Evolutionary conservation across 169 alveolate species (phyloP).

Genomic region (Cytauxzoon felis): DNA sequence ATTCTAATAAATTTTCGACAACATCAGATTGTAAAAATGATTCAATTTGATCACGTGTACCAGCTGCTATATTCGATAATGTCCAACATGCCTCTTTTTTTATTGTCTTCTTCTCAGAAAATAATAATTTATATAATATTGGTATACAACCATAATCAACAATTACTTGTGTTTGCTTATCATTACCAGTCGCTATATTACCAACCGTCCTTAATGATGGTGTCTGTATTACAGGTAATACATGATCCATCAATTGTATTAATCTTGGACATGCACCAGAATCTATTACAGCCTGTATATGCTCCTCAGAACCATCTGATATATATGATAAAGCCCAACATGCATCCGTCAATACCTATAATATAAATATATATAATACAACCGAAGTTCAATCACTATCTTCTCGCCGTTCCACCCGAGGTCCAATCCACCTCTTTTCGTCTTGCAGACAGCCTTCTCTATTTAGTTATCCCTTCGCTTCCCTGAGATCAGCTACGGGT

Average conservation of each 20-base stretch:
- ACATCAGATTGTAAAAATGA: constrained; percentile 80
- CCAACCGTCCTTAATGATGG: constrained; percentile 97
- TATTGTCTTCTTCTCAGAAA: constrained; percentile 84
- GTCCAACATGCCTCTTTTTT: constrained; percentile 98
- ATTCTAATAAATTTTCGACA: constrained; percentile 79
- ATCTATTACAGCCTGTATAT: constrained; percentile 84
- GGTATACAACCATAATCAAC: constrained; percentile 88
- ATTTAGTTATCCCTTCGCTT: too few species aligned
- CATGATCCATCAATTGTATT: constrained; percentile 85
- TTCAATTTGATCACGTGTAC: constrained; percentile 87
- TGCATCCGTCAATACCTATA: constrained; percentile 84
- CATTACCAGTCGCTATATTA: constrained; percentile 94
- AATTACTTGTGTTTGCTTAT: constrained; percentile 90
- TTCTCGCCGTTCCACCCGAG: too few species aligned
- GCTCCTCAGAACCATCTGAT: constrained; percentile 90
- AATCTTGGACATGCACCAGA: constrained; percentile 89
- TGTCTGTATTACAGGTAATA: constrained; percentile 84
- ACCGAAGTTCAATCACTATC: too few species aligned
- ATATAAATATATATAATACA: too few species aligned
- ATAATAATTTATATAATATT: constrained; percentile 75
- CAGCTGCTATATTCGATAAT: constrained; percentile 94
- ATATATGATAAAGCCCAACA: constrained; percentile 92
- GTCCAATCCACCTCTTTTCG: too few species aligned
- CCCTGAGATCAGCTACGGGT: too few species aligned
- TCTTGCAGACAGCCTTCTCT: too few species aligned